Percentiles rank a stretch among this genome's conserved stretches.
Evolutionary conservation across 352 stramenopile genomes (phyloP).

Genomic region (Phytophthora pini): DNA sequence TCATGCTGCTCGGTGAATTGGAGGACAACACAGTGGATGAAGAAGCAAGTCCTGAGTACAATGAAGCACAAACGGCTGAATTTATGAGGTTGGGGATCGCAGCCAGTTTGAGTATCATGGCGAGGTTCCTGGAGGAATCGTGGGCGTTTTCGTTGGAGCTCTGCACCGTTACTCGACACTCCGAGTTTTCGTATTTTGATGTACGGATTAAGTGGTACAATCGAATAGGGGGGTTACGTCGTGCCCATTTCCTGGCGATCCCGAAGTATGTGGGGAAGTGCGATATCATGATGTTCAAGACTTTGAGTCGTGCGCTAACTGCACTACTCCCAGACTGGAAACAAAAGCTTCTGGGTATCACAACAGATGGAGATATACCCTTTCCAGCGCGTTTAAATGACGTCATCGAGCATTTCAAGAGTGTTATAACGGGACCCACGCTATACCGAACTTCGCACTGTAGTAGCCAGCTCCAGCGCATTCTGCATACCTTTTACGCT

Average conservation of each 20-base stretch:
- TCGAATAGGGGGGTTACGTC: constrained; percentile 20
- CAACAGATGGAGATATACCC: constrained; percentile 15
- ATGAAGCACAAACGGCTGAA: constrained; percentile 27
- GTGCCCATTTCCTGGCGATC: constrained; percentile 43
- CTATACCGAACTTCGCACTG: constrained; percentile 35
- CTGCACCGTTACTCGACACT: constrained; percentile 20
- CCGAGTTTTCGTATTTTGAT: constrained; percentile 38
- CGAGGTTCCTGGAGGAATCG: constrained; percentile 37
- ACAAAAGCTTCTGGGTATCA: constrained; percentile 35
- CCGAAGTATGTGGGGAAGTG: constrained; percentile 27
- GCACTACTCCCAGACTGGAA: constrained; percentile 37
- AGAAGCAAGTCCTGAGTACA: constrained; percentile 17
- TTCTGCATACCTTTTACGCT: constrained; percentile 40
- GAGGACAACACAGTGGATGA: constrained; percentile 8
- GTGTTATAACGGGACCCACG: constrained; percentile 8
- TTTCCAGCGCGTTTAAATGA: constrained; percentile 23
- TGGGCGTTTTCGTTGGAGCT: constrained; percentile 55
- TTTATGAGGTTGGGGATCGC: constrained; percentile 44
- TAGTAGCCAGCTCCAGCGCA: constrained; percentile 31
- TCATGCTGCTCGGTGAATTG: constrained; percentile 17
- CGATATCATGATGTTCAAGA: constrained; percentile 31
- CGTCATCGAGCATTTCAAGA: constrained; percentile 33
- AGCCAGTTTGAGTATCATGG: constrained; percentile 41
- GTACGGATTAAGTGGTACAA: constrained; percentile 44
- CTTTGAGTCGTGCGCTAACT: constrained; percentile 33